Evolutionary conservation across 805 yeast genomes (phyloP).

Genomic region (Zygosaccharomyces bailii): DNA sequence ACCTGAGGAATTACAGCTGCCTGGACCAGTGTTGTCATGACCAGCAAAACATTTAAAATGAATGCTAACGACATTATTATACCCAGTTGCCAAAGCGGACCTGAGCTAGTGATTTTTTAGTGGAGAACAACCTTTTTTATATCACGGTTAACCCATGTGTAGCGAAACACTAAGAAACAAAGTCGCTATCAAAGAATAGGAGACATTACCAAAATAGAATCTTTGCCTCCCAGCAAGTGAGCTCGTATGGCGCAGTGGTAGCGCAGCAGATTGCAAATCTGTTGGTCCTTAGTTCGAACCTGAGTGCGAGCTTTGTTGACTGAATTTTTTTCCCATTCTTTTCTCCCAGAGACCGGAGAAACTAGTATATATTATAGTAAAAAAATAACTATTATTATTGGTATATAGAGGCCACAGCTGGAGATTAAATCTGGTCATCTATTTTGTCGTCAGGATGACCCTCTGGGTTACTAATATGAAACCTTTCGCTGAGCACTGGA

Average conservation of each 20-base stretch:
- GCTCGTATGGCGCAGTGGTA: constrained; percentile 95
- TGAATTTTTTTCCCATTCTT: constrained; percentile 37
- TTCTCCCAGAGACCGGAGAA: not conserved
- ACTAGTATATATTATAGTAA: not conserved
- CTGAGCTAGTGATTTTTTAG: too few relatives aligned
- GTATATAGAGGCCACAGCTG: constrained; percentile 23
- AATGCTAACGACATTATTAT: not conserved
- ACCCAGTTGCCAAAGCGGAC: too few relatives aligned
- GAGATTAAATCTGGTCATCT: constrained; percentile 19
- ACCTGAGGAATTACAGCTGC: not conserved
- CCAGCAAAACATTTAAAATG: not conserved
- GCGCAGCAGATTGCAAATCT: constrained; percentile 99
- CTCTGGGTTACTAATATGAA: constrained; percentile 18
- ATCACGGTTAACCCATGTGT: too few relatives aligned
- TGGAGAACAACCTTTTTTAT: too few relatives aligned
- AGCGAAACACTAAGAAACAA: too few relatives aligned
- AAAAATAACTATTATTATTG: too few relatives aligned
- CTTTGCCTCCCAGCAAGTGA: constrained; percentile 7
- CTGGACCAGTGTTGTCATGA: not conserved
- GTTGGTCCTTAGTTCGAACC: constrained; percentile 97
- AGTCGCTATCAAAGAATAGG: too few relatives aligned
- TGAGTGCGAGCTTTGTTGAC: constrained; percentile 78
- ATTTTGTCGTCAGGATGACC: constrained; percentile 8
- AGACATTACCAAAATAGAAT: too few relatives aligned
- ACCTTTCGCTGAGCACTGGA: constrained; percentile 25